These are phyloP conservation scores for Annulohypoxylon bovei DNA, from an alignment of 495 filamentous ascomycete genomes.

Conservation along the genomic window DNA sequence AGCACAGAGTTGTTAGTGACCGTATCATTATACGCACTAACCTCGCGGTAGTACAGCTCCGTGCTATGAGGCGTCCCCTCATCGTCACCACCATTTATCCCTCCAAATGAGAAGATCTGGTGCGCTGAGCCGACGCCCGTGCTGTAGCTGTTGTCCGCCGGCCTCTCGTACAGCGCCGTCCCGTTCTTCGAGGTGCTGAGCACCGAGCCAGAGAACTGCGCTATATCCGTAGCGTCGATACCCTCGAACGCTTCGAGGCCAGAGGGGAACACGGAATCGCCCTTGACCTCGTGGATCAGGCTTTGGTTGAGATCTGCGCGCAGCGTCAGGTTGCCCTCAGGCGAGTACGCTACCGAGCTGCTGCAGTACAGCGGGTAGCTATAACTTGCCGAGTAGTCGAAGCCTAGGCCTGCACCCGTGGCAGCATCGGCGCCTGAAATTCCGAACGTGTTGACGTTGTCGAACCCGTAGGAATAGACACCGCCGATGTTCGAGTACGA, in stretches of 20 bases:
- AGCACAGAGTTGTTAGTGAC: slow-evolving; percentile 32
- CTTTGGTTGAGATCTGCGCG: slow-evolving; percentile 68
- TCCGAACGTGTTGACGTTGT: slow-evolving; percentile 69
- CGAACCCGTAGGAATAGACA: slow-evolving; percentile 66
- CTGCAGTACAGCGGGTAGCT: slow-evolving; percentile 72
- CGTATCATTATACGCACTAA: slow-evolving; percentile 45
- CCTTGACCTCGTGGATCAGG: slow-evolving; percentile 62
- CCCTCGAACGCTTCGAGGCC: slow-evolving; percentile 62
- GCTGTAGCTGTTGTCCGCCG: slow-evolving; percentile 56
- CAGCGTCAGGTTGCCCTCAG: slow-evolving; percentile 66
- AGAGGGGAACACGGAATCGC: slow-evolving; percentile 68
- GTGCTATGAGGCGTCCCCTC: slow-evolving; percentile 30
- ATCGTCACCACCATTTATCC: slow-evolving; percentile 21
- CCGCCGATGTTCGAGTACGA: slow-evolving; percentile 67
- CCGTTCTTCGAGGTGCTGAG: slow-evolving; percentile 66
- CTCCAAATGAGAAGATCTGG: slow-evolving; percentile 65
- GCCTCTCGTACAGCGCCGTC: slow-evolving; percentile 61
- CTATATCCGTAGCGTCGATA: slow-evolving; percentile 11
- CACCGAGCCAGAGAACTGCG: slow-evolving; percentile 50
- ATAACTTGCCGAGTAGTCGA: slow-evolving; percentile 59
- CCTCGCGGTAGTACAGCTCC: slow-evolving; percentile 49
- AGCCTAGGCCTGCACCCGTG: slow-evolving; percentile 46
- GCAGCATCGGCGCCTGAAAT: slow-evolving; percentile 69
- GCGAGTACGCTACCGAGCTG: slow-evolving; percentile 57
- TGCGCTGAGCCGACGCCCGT: slow-evolving; percentile 62